Conservation (phyloP, 1,284 basidiomycete species). For the Cutaneotrichosporon daszewskae region DNA sequence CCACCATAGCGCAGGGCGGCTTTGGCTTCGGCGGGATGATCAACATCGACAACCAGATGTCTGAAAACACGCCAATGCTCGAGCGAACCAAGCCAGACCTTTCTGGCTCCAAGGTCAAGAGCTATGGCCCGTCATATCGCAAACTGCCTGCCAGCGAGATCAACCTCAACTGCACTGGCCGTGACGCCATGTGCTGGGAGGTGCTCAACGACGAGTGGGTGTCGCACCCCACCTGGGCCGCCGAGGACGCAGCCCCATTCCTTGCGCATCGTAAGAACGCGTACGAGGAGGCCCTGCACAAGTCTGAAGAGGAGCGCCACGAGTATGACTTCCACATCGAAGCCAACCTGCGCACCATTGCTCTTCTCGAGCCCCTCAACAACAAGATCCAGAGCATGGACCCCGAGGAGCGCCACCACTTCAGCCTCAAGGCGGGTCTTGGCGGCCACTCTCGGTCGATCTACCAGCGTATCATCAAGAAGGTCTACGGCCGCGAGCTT, state of each 20-base stretch:
- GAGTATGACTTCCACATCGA: constrained; percentile 98
- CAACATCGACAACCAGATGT: constrained; percentile 50
- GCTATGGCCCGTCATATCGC: constrained; percentile 84
- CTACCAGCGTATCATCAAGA: constrained; percentile 91
- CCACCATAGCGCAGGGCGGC: constrained; percentile 56
- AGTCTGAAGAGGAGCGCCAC: constrained; percentile 95
- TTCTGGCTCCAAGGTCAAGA: constrained; percentile 41
- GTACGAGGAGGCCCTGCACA: constrained; percentile 93
- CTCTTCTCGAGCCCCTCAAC: constrained; percentile 83
- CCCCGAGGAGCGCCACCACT: constrained; percentile 73
- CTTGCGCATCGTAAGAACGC: constrained; percentile 94
- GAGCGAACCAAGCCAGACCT: constrained; percentile 55
- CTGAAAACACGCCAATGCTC: constrained; percentile 58
- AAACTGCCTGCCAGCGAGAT: constrained; percentile 81
- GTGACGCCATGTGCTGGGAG: constrained; percentile 91
- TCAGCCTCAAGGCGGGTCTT: constrained; percentile 81
- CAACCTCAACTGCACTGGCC: constrained; percentile 83
- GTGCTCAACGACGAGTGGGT: constrained; percentile 97
- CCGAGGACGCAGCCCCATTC: constrained; percentile 90
- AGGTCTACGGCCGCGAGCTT: constrained; percentile 77
- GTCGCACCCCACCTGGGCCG: constrained; percentile 94
- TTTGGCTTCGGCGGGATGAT: constrained; percentile 47
- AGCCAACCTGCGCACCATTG: constrained; percentile 84
- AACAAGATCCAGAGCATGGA: constrained; percentile 84
- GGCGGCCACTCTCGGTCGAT: constrained; percentile 82